Conservation (phyloP, 495 filamentous ascomycete genomes). For the Cercophora scortea region DNA sequence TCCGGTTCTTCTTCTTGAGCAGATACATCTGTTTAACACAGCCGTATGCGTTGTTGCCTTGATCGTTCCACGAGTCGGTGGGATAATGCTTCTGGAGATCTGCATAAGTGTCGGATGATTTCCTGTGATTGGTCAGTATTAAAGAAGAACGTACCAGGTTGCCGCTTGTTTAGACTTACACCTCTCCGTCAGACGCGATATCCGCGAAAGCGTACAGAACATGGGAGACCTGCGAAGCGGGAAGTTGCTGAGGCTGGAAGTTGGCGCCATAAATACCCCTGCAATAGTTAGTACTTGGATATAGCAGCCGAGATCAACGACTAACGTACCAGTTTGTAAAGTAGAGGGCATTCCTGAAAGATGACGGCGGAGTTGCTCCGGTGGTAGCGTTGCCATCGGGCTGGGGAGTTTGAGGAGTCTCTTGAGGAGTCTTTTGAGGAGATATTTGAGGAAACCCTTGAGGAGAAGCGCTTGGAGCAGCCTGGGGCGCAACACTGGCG, state of each 20-base stretch:
- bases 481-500: background rate
- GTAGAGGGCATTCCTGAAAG: slow-evolving; percentile 32
- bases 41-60: slow-evolving; percentile 64
- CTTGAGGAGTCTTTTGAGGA: background rate
- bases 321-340: slow-evolving; percentile 37
- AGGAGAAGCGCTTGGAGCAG: background rate
- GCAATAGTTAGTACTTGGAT: background rate
- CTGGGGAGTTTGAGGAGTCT: background rate
- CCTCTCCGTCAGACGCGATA: slow-evolving; percentile 70
- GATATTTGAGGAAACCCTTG: too few species aligned
- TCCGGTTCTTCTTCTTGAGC: slow-evolving; percentile 72
- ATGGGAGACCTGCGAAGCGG: slow-evolving; percentile 71
- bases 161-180: slow-evolving; percentile 40
- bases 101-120: slow-evolving; percentile 46
- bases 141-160: background rate
- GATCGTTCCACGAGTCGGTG: slow-evolving; percentile 60
- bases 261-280: slow-evolving; percentile 69
- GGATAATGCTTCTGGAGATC: slow-evolving; percentile 71
- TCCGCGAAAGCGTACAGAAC: slow-evolving; percentile 86
- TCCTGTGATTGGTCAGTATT: slow-evolving; percentile 17
- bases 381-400: background rate
- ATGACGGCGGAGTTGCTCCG: background rate
- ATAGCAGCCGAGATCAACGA: background rate
- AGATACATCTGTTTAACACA: slow-evolving; percentile 80
- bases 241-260: slow-evolving; percentile 70